phyloP scores from a whole-genome alignment of 257 asterid species.

The Jacaranda copaia region DNA sequence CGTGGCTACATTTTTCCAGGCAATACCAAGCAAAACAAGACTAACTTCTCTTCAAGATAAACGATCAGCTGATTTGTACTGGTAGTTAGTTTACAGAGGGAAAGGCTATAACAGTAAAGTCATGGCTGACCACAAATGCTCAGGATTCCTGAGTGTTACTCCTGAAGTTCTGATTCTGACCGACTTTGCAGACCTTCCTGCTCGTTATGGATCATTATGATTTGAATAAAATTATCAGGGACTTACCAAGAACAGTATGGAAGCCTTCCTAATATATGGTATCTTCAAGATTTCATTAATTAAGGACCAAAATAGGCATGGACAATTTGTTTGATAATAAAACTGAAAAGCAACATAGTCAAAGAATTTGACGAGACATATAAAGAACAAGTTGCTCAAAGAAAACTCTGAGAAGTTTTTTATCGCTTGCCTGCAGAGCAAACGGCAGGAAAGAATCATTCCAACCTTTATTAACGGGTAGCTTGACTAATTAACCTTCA shows the following conservation, averaged over 20 bases:
- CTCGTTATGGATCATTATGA: too few relatives aligned
- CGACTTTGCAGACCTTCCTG: too few relatives aligned
- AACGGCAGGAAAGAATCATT: background rate
- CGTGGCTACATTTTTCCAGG: too few relatives aligned
- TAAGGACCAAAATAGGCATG: background rate
- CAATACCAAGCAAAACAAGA: too few relatives aligned
- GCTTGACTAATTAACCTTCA: background rate
- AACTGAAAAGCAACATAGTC: background rate
- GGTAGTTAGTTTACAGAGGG: too few relatives aligned
- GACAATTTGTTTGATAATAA: background rate
- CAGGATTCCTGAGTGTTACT: too few relatives aligned
- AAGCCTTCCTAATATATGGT: background rate
- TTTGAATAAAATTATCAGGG: background rate
- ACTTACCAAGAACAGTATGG: constrained; percentile 10
- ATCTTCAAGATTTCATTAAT: background rate
- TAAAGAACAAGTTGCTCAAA: background rate
- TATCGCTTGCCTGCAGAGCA: background rate
- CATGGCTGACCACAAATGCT: too few relatives aligned
- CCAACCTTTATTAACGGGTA: background rate
- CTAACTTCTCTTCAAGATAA: too few relatives aligned
- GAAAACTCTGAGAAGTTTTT: background rate
- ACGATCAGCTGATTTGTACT: too few relatives aligned
- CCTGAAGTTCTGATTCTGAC: too few relatives aligned
- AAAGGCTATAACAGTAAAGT: too few relatives aligned
- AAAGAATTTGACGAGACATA: background rate